Conservation (phyloP, 2,329 filamentous ascomycete genomes). For the Ophiostoma ulmi region DNA sequence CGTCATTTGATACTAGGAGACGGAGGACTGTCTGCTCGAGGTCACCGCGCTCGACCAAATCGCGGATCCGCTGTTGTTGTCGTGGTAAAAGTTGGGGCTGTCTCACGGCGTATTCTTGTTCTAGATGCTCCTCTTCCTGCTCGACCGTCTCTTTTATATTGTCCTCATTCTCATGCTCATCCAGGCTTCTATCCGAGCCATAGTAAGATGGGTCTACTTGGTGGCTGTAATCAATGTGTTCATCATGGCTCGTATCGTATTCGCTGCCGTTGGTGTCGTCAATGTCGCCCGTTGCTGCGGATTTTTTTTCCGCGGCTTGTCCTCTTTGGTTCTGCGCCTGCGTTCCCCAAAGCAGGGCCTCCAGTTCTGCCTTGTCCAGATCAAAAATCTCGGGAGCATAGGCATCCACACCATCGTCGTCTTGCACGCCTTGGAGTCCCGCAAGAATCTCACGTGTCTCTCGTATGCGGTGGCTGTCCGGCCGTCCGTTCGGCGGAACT, state of each 20-base stretch:
- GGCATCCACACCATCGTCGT: slow-evolving; percentile 38
- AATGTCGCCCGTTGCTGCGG: background rate
- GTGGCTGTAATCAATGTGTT: background rate
- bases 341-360: slow-evolving; percentile 5
- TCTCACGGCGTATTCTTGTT: background rate
- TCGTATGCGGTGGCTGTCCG: slow-evolving; percentile 39
- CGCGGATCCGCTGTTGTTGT: slow-evolving; percentile 11
- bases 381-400: slow-evolving; percentile 47
- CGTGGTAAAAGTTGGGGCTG: background rate
- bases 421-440: slow-evolving; percentile 38
- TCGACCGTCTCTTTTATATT: background rate
- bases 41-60: slow-evolving; percentile 42
- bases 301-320: background rate
- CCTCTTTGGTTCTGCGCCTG: background rate
- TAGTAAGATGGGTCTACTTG: background rate
- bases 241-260: background rate
- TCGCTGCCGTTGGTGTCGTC: background rate
- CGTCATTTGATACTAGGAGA: slow-evolving; percentile 50
- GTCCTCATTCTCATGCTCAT: background rate
- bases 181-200: background rate
- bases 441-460: slow-evolving; percentile 51
- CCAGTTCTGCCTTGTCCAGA: slow-evolving; percentile 23
- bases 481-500: slow-evolving; percentile 32
- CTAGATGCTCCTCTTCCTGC: background rate
- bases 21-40: slow-evolving; percentile 49